phyloP scores from a whole-genome alignment of 2,329 filamentous ascomycete species.

The Phoma sp. region DNA sequence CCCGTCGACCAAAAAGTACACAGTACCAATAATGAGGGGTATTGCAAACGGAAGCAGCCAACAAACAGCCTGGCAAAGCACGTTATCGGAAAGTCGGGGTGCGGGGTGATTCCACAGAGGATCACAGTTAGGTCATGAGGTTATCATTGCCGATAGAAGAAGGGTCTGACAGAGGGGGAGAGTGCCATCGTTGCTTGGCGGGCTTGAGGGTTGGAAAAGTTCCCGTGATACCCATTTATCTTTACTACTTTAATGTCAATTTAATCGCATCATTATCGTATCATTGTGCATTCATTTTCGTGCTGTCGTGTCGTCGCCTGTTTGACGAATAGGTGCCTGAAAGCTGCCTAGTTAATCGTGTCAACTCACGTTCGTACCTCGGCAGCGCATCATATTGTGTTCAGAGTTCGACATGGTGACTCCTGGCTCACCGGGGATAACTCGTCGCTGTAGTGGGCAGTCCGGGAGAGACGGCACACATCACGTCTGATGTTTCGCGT shows the following conservation, averaged over 20 bases:
- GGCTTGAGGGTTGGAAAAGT: constrained; percentile 1
- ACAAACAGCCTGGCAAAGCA: constrained; percentile 5
- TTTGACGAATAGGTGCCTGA: not conserved
- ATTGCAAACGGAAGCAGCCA: constrained; percentile 10
- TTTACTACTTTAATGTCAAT: constrained; percentile 11
- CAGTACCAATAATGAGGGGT: constrained; percentile 3
- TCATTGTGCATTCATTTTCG: not conserved
- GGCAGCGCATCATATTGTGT: not conserved
- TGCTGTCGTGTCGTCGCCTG: not conserved
- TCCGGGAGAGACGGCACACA: not conserved
- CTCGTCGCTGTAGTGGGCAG: not conserved
- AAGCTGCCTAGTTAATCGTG: not conserved
- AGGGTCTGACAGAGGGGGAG: not conserved
- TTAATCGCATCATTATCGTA: not conserved
- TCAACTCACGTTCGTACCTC: not conserved
- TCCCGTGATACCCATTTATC: constrained; percentile 17
- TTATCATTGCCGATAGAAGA: constrained; percentile 8
- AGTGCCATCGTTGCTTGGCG: not conserved
- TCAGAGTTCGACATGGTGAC: not conserved
- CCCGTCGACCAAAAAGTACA: constrained; percentile 5
- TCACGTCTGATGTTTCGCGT: constrained; percentile 5
- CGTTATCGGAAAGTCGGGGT: constrained; percentile 12
- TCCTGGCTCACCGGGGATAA: constrained; percentile 1
- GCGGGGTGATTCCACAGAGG: constrained; percentile 9
- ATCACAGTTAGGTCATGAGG: not conserved